Conservation (phyloP, 1,284 basidiomycete genomes). For the Ceratobasidium sp. region DNA sequence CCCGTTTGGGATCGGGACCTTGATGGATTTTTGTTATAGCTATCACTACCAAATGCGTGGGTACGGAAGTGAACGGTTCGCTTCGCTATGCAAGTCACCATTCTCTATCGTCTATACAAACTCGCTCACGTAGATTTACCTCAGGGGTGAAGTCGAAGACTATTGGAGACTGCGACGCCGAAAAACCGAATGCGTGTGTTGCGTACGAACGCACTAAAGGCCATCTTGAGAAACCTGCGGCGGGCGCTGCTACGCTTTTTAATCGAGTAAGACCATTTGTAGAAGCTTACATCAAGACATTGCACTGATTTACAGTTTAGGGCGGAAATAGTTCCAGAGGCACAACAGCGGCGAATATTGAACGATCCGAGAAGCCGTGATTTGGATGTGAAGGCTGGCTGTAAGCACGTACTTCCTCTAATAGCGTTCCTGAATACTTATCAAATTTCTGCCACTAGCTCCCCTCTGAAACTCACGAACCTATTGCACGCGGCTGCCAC, state of each 20-base stretch:
- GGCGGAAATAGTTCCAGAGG: not conserved
- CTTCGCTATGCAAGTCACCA: not conserved
- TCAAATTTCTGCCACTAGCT: not conserved
- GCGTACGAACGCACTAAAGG: not conserved
- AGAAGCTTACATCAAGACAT: not conserved
- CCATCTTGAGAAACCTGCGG: not conserved
- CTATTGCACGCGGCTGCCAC: conserved; percentile 10
- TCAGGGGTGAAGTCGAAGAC: not conserved
- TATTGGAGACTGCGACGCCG: not conserved
- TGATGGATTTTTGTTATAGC: conserved; percentile 19
- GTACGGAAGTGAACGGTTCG: conserved; percentile 11
- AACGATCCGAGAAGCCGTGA: conserved; percentile 13
- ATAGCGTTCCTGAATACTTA: not conserved
- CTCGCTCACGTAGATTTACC: not conserved
- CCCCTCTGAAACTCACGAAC: conserved; percentile 23
- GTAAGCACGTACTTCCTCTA: not conserved
- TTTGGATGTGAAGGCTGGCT: conserved; percentile 36
- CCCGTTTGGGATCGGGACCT: conserved; percentile 30
- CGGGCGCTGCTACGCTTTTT: conserved; percentile 3
- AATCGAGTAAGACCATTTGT: not conserved
- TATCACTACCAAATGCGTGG: conserved; percentile 6
- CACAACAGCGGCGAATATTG: not conserved
- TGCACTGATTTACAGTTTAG: not conserved
- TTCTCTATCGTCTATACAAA: not conserved
- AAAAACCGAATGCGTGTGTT: not conserved